Percentiles rank a stretch among this genome's conserved stretches.
These are phyloP conservation scores for Pseudocercospora fuligena DNA, from an alignment of 2,329 filamentous ascomycete genomes.

Conservation along the genomic window DNA sequence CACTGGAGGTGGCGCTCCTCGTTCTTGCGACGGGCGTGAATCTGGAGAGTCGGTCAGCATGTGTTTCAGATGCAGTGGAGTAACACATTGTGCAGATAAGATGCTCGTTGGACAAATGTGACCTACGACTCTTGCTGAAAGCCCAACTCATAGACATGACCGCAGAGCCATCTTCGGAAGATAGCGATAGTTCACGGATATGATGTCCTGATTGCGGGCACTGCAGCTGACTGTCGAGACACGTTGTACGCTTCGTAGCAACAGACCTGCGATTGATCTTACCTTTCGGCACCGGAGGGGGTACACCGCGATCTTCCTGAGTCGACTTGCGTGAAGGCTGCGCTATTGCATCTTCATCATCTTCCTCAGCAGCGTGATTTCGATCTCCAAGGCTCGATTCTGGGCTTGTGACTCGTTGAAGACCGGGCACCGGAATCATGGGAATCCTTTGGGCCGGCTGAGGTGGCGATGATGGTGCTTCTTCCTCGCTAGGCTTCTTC, in stretches of 20 bases:
- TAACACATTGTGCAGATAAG: constrained; percentile 10
- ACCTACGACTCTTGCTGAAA: constrained; percentile 15
- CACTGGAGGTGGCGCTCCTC: constrained; percentile 27
- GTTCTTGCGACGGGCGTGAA: constrained; percentile 28
- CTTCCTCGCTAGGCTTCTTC: constrained; percentile 45
- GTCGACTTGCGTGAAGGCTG: constrained; percentile 47
- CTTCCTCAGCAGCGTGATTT: constrained; percentile 42
- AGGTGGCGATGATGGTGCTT: constrained; percentile 25
- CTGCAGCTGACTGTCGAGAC: constrained; percentile 15
- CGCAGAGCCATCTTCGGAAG: constrained; percentile 21
- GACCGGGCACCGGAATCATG: constrained; percentile 62
- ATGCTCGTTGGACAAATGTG: constrained; percentile 21
- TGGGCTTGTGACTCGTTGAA: constrained; percentile 63
- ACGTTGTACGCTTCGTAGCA: constrained; percentile 16
- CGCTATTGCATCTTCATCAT: constrained; percentile 57
- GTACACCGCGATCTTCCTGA: constrained; percentile 43
- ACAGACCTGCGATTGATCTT: constrained; percentile 39
- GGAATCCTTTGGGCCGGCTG: constrained; percentile 50
- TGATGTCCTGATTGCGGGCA: constrained; percentile 14
- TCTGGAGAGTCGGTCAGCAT: constrained; percentile 22
- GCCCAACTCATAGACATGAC: constrained; percentile 13
- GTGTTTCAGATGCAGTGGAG: constrained; percentile 4
- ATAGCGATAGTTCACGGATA: constrained; percentile 12
- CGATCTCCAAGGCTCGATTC: constrained; percentile 45
- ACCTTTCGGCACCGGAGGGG: constrained; percentile 57